phyloP scores from a whole-genome alignment of 129 eudicot genomes.

The Centaurea solstitialis region DNA sequence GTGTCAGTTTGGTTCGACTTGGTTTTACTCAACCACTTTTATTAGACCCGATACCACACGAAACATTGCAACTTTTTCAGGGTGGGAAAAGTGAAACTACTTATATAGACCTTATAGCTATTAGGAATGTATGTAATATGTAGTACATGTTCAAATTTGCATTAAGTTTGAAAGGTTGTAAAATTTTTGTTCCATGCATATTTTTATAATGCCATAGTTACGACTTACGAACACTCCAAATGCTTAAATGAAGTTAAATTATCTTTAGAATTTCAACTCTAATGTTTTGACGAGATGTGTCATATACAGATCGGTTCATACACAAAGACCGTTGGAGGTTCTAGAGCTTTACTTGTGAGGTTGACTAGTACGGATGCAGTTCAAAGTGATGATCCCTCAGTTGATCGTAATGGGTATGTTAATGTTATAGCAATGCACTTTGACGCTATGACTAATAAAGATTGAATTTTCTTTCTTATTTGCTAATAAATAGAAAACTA shows the following conservation, averaged over 20 bases:
- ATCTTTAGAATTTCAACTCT: not conserved
- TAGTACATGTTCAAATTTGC: not conserved
- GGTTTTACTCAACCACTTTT: not conserved
- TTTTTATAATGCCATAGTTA: not conserved
- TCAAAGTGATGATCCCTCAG: conserved; percentile 34
- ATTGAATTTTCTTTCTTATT: not conserved
- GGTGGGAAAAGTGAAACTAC: not conserved
- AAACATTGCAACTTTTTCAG: not conserved
- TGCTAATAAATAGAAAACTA: not conserved
- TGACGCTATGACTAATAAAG: not conserved
- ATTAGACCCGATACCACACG: not conserved
- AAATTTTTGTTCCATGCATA: not conserved
- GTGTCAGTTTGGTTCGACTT: not conserved
- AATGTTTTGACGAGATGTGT: conserved; percentile 16
- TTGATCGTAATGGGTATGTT: conserved; percentile 41
- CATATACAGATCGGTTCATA: conserved; percentile 39
- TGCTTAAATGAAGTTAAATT: not conserved
- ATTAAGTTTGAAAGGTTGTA: not conserved
- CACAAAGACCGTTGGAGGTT: conserved; percentile 28
- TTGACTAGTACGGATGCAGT: conserved; percentile 47
- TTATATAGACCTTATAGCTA: not conserved
- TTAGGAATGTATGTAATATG: not conserved
- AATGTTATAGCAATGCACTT: not conserved
- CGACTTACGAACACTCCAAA: not conserved
- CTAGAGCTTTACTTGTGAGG: conserved; percentile 37